phyloP scores from a whole-genome alignment of 1,284 basidiomycete species.

The Polyporus tsugae region DNA sequence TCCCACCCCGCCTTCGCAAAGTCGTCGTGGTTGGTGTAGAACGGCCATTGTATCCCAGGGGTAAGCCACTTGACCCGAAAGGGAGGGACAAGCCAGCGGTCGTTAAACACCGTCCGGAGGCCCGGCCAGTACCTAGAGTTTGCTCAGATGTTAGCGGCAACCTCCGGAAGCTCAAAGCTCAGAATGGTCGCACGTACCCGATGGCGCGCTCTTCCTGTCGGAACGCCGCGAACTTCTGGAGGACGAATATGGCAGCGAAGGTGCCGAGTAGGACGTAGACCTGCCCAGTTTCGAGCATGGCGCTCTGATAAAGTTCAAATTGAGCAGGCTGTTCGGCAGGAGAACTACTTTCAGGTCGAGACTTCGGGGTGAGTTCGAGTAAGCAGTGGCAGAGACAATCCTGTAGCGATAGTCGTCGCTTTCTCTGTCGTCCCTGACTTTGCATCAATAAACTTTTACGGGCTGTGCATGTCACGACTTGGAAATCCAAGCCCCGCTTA shows the following conservation, averaged over 20 bases:
- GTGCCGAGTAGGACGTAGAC: neutral
- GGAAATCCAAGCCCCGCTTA: no score
- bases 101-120: constrained; percentile 31
- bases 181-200: constrained; percentile 8
- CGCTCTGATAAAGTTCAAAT: no score
- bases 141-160: no score
- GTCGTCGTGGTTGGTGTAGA: constrained; percentile 30
- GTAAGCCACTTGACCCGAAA: constrained; percentile 31
- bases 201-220: constrained; percentile 8
- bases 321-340: no score
- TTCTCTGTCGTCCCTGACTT: no score
- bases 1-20: constrained; percentile 33
- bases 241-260: constrained; percentile 15
- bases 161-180: neutral
- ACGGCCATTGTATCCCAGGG: constrained; percentile 28
- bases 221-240: constrained; percentile 15
- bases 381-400: no score
- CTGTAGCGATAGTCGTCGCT: no score
- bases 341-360: no score
- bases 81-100: constrained; percentile 24
- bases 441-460: no score
- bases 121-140: constrained; percentile 33
- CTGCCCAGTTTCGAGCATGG: constrained; percentile 14
- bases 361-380: no score
- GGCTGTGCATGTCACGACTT: no score